Evolutionary conservation across 805 yeast species (phyloP), one percentile per base, ranked within the genome.

Genomic region (Priceomyces haplophilus): DNA sequence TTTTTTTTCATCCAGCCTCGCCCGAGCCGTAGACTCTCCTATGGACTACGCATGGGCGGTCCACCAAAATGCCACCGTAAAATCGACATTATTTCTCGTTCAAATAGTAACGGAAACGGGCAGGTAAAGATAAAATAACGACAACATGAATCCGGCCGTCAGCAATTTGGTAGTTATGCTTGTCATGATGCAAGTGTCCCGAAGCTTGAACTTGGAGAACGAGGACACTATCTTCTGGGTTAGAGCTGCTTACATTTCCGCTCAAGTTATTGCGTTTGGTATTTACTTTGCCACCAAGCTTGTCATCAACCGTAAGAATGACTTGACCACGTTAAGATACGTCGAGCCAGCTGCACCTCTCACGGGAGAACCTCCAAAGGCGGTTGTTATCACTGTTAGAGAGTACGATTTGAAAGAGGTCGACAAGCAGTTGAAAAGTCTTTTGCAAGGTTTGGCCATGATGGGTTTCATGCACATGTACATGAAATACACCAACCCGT

Each of bases 391-490:
- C 52, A 91, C 98, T 41, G 88, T 89, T 51, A 88, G 82, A 75
- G 97, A 93, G 56, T 93, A 93, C 75, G 99, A 93, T 68, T 78
- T 90, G 64, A 77, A 82, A 61, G 97, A 91, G 73, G 78, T 91
- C 48, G 82, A 86, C 65, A 47, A 79, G 40, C 82, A 88, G 46
- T 77, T 90, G 67, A 88, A 86, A 69, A 80, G 95, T 51, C 79
- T 88, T 53, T 82, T 84, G 76, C 86, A 95, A 50, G 85, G 95
- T 51, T 62, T 90, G 54, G 97, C 95, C 57, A 88, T 93, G 96
- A 90, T 93, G 90, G 95, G 85, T 19, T 86, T 91, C 82, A 90
- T 91, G 98, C 99, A 93, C 69, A 61, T 93, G 49, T 91, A 91
- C 81, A 81, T 93, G 95, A 85, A 88, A 70, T 93, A 88, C 78